Evolutionary conservation across 2,329 filamentous ascomycete genomes (phyloP), one percentile per base, ranked within the genome.

Genomic region (Metarhizium album): DNA sequence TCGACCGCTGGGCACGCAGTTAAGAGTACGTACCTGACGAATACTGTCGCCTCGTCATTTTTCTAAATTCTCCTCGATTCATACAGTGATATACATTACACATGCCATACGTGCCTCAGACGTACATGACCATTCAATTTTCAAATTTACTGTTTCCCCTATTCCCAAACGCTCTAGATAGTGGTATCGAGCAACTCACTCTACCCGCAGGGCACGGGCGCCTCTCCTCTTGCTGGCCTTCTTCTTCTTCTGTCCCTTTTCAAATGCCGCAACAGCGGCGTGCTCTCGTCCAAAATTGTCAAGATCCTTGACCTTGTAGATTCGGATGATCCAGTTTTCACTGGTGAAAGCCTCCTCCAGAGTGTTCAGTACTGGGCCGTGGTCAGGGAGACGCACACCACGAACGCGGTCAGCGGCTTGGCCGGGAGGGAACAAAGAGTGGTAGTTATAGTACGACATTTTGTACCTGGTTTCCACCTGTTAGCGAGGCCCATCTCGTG

Each of bases 361-460:
- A 4, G 86, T 93, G 70, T 86, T 89, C 53, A 98, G 83, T 54
- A 86, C 80, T 8, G 93, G 93, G 1, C 88, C 85, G 58, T 90
- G 78, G 13, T 88, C 82, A n/a, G 93, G 94, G 48, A 97, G 74
- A 54, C 80, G 81, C 37, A 80, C 79, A 57, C 84, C 83, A 64
- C 93, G 90, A 57, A 98, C 93, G 59, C 93, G 86, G 67, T 98
- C 93, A 60, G 83, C 75, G 35, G 88, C 90, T 71, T 97, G 90
- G 55, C 93, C 93, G 2, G 85, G 78, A 43, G 90, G 91, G 80
- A 97, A 98, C 55, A 98, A 82, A 45, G 79, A 74, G 70, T 91
- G 81, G 76, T 87, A 98, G 78, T 97, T 97, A 81, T 98, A 87
- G 79, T 98, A 98, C 22, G 90, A 96, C 90, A 98, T 96, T 80